These are phyloP conservation scores for Nitzschia palea DNA, from an alignment of 108 stramenopile species.

Conservation along the genomic window DNA sequence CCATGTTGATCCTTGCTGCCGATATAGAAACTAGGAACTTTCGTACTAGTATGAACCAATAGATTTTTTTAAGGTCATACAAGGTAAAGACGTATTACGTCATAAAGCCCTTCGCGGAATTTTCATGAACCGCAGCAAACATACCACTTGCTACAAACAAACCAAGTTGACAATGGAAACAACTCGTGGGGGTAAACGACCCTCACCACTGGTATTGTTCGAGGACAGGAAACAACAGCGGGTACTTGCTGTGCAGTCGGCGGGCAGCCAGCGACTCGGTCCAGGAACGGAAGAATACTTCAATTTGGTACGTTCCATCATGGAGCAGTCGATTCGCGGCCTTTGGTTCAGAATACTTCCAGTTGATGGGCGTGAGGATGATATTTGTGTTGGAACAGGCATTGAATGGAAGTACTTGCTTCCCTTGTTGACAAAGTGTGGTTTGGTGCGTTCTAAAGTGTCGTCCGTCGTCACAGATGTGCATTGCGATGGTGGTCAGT, in stretches of 20 bases:
- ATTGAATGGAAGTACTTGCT: neutral
- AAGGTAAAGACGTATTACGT: too few species aligned
- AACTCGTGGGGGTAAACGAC: neutral
- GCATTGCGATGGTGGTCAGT: neutral
- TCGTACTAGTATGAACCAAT: too few species aligned
- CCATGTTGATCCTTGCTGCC: too few species aligned
- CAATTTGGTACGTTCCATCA: too few species aligned
- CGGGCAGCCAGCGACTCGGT: neutral
- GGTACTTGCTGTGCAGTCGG: neutral
- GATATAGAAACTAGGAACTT: too few species aligned
- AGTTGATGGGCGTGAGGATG: too few species aligned
- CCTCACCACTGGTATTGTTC: neutral
- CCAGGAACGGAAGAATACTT: neutral
- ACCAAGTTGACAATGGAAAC: neutral
- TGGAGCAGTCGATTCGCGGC: too few species aligned
- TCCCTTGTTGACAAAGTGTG: neutral
- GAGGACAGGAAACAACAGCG: neutral
- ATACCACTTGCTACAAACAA: too few species aligned
- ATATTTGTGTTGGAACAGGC: neutral
- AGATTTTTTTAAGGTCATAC: too few species aligned
- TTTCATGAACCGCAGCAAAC: too few species aligned
- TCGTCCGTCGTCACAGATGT: neutral
- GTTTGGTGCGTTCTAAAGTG: neutral
- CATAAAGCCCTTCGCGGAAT: too few species aligned
- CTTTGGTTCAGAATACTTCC: too few species aligned